phyloP scores from a whole-genome alignment of 208 protist species.

The Leishmania tarentolae region DNA sequence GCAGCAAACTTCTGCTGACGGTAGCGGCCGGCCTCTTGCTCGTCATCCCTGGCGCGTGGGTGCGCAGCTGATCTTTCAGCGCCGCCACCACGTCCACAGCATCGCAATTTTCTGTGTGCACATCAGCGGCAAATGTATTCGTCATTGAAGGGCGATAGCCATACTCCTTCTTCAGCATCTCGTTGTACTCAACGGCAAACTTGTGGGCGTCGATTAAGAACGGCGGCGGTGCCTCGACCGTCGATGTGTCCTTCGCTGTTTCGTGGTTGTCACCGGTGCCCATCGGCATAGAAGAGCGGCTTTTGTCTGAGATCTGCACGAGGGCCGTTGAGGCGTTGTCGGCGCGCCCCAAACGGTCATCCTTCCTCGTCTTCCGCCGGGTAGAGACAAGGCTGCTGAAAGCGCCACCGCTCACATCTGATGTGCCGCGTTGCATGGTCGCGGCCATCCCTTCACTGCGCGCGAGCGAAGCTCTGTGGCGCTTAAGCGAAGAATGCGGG shows the following conservation, averaged over 20 bases:
- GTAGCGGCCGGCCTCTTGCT: slow-evolving; percentile 4
- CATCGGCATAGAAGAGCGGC: background rate
- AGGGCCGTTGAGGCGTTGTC: background rate
- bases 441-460: slow-evolving; percentile 6
- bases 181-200: slow-evolving; percentile 80
- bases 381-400: slow-evolving; percentile 3
- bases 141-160: slow-evolving; percentile 63
- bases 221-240: slow-evolving; percentile 10
- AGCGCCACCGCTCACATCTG: slow-evolving; percentile 11
- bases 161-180: slow-evolving; percentile 70
- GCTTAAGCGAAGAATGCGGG: slow-evolving; percentile 1
- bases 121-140: slow-evolving; percentile 30
- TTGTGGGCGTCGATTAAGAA: slow-evolving; percentile 78
- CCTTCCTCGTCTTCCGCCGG: slow-evolving; percentile 4
- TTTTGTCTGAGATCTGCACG: slow-evolving; percentile 10
- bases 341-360: background rate
- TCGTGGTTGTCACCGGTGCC: background rate
- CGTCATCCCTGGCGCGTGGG: slow-evolving; percentile 25
- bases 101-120: background rate
- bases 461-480: background rate
- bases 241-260: background rate
- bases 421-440: slow-evolving; percentile 11
- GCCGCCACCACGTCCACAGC: background rate
- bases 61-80: slow-evolving; percentile 27
- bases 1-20: slow-evolving; percentile 1